phyloP scores from a whole-genome alignment of 2,329 filamentous ascomycete species.

The Trichoderma sp. region DNA sequence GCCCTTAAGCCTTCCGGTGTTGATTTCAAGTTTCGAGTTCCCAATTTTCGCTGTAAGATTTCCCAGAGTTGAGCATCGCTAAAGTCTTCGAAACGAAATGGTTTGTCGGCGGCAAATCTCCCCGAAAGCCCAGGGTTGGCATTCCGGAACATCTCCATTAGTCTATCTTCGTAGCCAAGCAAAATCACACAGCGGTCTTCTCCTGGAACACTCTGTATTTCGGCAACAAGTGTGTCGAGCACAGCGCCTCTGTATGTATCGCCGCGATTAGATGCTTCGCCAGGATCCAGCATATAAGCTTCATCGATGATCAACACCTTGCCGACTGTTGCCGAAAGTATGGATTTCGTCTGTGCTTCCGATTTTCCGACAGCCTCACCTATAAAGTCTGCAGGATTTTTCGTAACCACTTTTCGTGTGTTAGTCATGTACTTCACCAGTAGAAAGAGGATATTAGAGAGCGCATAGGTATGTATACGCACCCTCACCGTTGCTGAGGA shows the following conservation, averaged over 20 bases:
- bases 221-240: slow-evolving; percentile 10
- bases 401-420: slow-evolving; percentile 47
- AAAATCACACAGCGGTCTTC: slow-evolving; percentile 19
- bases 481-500: slow-evolving; percentile 55
- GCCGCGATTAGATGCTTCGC: not conserved
- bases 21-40: not conserved
- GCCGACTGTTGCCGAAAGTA: slow-evolving; percentile 61
- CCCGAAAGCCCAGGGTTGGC: slow-evolving; percentile 5
- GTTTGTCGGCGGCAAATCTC: slow-evolving; percentile 2
- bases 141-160: slow-evolving; percentile 14
- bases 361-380: slow-evolving; percentile 71
- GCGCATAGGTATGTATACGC: not conserved
- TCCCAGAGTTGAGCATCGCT: not conserved
- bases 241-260: not conserved
- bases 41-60: not conserved
- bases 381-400: slow-evolving; percentile 69
- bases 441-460: not conserved
- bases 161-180: slow-evolving; percentile 3
- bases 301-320: slow-evolving; percentile 74
- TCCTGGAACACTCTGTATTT: slow-evolving; percentile 8
- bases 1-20: not conserved
- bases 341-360: slow-evolving; percentile 62
- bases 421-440: not conserved
- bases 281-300: slow-evolving; percentile 53
- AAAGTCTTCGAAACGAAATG: slow-evolving; percentile 9